Percentiles rank a stretch among this genome's conserved stretches.
Conservation (phyloP, 768 basidiomycete genomes). For the Amanita brunnescens region DNA sequence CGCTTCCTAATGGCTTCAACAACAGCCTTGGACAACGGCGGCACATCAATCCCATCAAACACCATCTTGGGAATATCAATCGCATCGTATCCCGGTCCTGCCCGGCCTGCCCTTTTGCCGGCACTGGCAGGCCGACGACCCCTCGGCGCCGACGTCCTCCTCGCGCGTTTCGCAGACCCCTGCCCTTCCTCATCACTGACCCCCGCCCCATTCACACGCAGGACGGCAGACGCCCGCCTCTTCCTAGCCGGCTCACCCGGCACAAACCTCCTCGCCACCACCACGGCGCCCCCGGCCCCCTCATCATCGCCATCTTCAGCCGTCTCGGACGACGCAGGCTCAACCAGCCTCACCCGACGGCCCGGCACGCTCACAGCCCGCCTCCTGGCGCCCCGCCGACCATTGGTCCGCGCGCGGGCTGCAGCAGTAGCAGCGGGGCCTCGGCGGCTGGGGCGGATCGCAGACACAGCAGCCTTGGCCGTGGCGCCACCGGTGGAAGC, state of each 20-base stretch:
- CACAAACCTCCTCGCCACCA: background rate
- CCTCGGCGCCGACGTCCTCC: background rate
- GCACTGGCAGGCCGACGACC: background rate
- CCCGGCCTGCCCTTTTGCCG: background rate
- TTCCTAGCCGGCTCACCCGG: background rate
- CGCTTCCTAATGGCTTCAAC: background rate
- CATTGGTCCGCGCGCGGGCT: background rate
- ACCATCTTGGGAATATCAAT: background rate
- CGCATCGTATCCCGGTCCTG: background rate
- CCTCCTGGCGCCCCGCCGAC: background rate
- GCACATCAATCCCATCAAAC: conserved; percentile 7
- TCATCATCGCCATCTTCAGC: background rate
- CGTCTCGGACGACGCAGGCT: background rate
- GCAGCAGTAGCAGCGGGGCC: background rate
- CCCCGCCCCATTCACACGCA: background rate
- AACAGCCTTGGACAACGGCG: background rate
- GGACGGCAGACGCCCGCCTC: background rate
- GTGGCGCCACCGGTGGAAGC: no score
- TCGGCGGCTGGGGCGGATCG: no score
- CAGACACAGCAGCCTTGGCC: background rate
- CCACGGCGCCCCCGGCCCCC: background rate
- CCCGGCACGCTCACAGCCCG: background rate
- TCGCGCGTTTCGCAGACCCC: background rate
- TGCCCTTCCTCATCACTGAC: background rate
- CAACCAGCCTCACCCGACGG: background rate